Evolutionary conservation across 164 flowering plant species (phyloP).

Genomic region (Protea cynaroides): DNA sequence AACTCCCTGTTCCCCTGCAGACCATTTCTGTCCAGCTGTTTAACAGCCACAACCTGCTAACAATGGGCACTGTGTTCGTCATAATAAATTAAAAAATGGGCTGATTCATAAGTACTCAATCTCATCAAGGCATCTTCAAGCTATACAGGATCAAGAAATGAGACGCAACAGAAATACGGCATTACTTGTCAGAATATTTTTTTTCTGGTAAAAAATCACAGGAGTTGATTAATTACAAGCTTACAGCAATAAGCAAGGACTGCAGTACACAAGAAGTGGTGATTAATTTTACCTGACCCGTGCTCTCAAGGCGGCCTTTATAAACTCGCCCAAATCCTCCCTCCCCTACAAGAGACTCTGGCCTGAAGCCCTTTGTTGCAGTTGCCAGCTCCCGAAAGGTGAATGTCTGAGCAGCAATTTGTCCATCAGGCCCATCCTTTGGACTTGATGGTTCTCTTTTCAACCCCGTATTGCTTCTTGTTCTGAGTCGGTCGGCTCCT

Average conservation of each 20-base stretch:
- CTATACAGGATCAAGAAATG: no score
- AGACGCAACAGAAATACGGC: no score
- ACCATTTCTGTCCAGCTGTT: constrained; percentile 34
- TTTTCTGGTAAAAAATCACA: not conserved
- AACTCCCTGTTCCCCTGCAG: constrained; percentile 40
- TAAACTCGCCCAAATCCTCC: constrained; percentile 43
- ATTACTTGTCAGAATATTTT: not conserved
- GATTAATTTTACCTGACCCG: constrained; percentile 24
- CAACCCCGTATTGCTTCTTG: constrained; percentile 14
- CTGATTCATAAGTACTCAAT: not conserved
- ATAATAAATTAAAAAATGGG: not conserved
- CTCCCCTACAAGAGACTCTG: constrained; percentile 31
- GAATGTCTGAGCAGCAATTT: constrained; percentile 29
- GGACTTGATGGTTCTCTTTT: constrained; percentile 19
- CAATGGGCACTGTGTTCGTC: not conserved
- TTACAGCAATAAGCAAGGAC: no score
- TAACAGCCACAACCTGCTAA: constrained; percentile 34
- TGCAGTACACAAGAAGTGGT: no score
- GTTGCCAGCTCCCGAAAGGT: constrained; percentile 35
- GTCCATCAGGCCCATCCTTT: constrained; percentile 23
- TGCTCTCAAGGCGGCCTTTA: constrained; percentile 31
- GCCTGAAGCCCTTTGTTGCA: constrained; percentile 31
- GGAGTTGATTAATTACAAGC: not conserved
- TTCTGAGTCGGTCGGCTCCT: constrained; percentile 31
- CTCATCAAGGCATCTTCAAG: not conserved